Conservation (phyloP, 768 basidiomycete species). For the Boletus barrowsii region DNA sequence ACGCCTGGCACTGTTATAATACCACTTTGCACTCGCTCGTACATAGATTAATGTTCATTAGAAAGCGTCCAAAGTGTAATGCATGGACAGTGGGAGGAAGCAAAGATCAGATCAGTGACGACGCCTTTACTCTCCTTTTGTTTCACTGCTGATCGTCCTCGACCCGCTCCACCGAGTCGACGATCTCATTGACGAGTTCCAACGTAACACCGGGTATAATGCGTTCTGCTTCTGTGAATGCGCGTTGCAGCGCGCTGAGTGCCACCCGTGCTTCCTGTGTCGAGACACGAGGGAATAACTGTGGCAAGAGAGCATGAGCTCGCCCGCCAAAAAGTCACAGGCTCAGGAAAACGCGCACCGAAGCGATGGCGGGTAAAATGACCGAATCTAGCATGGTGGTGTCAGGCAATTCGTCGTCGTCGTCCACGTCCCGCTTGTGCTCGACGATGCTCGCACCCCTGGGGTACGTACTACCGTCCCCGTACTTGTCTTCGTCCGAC, state of each 20-base stretch:
- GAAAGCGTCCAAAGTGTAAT: conserved; percentile 17
- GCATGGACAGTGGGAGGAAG: conserved; percentile 5
- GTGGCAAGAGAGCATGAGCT: not conserved
- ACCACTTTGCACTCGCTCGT: conserved; percentile 16
- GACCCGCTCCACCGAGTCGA: conserved; percentile 88
- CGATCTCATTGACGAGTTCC: conserved; percentile 92
- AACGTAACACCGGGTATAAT: conserved; percentile 93
- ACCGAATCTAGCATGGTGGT: conserved; percentile 96
- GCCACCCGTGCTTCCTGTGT: conserved; percentile 90
- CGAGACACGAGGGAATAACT: conserved; percentile 91
- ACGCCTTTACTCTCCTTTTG: not conserved
- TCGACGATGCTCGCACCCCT: conserved; percentile 40
- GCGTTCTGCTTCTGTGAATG: conserved; percentile 92
- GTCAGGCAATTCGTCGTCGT: conserved; percentile 60
- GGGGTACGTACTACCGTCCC: conserved; percentile 50
- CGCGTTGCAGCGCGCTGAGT: conserved; percentile 81
- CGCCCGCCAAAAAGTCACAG: not conserved
- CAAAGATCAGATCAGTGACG: conserved; percentile 10
- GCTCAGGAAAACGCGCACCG: conserved; percentile 51
- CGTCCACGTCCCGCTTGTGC: conserved; percentile 36
- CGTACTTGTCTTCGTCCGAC: conserved; percentile 67
- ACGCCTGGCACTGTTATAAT: conserved; percentile 14
- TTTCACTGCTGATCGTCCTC: conserved; percentile 57
- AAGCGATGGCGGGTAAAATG: conserved; percentile 92
- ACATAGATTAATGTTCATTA: conserved; percentile 14